Evolutionary conservation across 208 protist species (phyloP).

Genomic region (Vickermania ingenoplastis): DNA sequence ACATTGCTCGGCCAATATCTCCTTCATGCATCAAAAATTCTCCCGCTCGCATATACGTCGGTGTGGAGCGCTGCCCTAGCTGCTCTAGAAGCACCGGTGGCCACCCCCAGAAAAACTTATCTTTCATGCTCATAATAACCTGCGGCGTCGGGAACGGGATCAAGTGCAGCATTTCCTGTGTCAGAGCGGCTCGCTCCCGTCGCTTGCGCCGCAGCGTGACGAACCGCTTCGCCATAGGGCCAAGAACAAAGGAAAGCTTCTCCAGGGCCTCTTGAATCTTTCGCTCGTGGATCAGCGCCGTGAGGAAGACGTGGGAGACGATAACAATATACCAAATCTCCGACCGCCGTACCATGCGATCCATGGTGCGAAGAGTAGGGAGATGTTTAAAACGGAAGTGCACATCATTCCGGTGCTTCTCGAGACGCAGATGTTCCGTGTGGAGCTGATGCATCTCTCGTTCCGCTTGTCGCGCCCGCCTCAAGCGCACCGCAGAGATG

Average conservation of each 20-base stretch:
- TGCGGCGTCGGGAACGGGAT: constrained; percentile 68
- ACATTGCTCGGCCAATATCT: constrained; percentile 83
- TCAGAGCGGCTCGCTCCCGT: constrained; percentile 25
- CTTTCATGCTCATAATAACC: constrained; percentile 73
- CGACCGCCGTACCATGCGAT: constrained; percentile 35
- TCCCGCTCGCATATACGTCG: constrained; percentile 42
- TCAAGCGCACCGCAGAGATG: constrained; percentile 21
- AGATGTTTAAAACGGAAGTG: constrained; percentile 54
- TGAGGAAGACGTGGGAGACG: constrained; percentile 76
- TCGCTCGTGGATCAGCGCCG: constrained; percentile 69
- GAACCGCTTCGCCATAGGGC: constrained; percentile 60
- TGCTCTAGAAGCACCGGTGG: constrained; percentile 55
- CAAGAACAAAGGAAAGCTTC: constrained; percentile 52
- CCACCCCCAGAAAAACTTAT: constrained; percentile 79
- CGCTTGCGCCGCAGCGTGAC: constrained; percentile 26
- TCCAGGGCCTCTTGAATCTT: constrained; percentile 60
- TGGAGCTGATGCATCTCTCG: too few relatives aligned
- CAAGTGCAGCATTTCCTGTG: constrained; percentile 30
- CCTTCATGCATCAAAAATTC: constrained; percentile 82
- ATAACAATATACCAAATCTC: constrained; percentile 64
- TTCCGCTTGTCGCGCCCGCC: neutral
- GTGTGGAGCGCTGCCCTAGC: constrained; percentile 45
- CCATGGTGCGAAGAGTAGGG: constrained; percentile 31
- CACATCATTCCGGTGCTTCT: constrained; percentile 30
- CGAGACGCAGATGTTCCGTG: too few relatives aligned